Base-by-base conservation (phyloP, 129 eudicot genomes). In the Pittosporum tobira region DNA sequence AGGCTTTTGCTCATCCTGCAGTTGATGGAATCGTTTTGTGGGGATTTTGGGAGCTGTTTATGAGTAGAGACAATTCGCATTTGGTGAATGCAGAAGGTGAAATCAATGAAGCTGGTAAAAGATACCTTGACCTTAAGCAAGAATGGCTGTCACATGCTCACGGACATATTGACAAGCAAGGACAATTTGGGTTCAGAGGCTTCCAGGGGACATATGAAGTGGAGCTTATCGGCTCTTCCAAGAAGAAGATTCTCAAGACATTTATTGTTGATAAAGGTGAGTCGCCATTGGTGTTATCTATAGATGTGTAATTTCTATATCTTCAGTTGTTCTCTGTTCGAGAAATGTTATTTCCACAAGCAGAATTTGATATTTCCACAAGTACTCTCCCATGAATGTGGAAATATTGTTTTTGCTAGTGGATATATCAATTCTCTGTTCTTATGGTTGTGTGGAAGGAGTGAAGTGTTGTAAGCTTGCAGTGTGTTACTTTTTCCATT, bases 31-130 rank as follows among this genome's bases (percentile, higher is more conserved):
- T 90, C 10, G 79, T 90, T 87, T 28, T 90, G 48, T 90, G 95
- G 98, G 98, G 98, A 13, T 86, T 90, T 24, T 90, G 98, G 98
- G 98, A 90, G 84, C 48, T 90, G 69, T 86, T 85, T 66, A 83
- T 90, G 98, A 80, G 95, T 57, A 58, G 98, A 18, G 95, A 85
- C 2, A 68, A 90, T 57, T 68, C 94, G 0, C 84, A 83, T 62
- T 73, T 90, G 53, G 95, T 90, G 57, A 70, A 86, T 64, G 98
- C 98, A 0, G 98, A 90, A 78, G 94, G 98, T 3, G 94, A 90
- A 20, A 24, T 90, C 18, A 90, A 85, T 38, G 95, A 82, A 59
- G 89, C 98, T 8, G 95, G 98, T 3, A 78, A 71, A 19, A 69
- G 87, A 48, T 75, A 70, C 56, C 79, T 83, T 38, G 69, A 60